Base-by-base conservation (phyloP, 495 filamentous ascomycete genomes). In the Apodospora peruviana region DNA sequence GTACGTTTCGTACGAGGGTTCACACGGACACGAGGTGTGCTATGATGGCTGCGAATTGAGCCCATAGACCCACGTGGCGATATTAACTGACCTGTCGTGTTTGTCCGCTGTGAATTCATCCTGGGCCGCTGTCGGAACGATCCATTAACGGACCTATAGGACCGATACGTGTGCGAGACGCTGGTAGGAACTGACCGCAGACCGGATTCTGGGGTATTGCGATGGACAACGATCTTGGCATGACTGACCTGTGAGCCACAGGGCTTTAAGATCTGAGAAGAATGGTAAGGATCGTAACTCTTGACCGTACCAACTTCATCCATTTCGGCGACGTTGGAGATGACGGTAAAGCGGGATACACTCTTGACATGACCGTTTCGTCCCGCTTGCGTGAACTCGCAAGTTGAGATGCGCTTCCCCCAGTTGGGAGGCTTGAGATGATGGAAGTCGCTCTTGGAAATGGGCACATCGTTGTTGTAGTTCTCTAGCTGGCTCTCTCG, bases 401-500 rank as follows among this genome's bases (percentile, higher is more conserved):
- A 72, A 14, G 74, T 79, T 11, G 74, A 75, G 42, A 72, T 65
- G 49, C 71, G 68, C 55, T 71, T 71, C 40, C 52, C 66, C 66
- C 73, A 70, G 47, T 68, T 68, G 3, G 65, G 68, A 16, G 75
- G 75, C 45, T 79, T 83, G 47, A 84, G 76, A 59, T 95, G 86
- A 54, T 96, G 88, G 56, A 90, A 88, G 61, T 96, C 91, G 64
- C 88, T 93, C 16, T 85, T 74, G 1, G 91, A 95, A 59, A 90
- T 84, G 24, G 78, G 78, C 16, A 95, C 70, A 3, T 84, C 77
- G 45, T 82, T 78, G 54, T 79, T 77, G 58, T 90, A 96, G 53
- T 95, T 87, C 59, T 96, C 90, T 11, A 94, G 59, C 45, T 90
- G 81, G 29, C 86, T 82, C 43, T 96, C 83, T 18, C 86, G 75